These are phyloP conservation scores for Diaporthe aspalathi DNA, from an alignment of 2,329 filamentous ascomycete genomes.

Conservation along the genomic window DNA sequence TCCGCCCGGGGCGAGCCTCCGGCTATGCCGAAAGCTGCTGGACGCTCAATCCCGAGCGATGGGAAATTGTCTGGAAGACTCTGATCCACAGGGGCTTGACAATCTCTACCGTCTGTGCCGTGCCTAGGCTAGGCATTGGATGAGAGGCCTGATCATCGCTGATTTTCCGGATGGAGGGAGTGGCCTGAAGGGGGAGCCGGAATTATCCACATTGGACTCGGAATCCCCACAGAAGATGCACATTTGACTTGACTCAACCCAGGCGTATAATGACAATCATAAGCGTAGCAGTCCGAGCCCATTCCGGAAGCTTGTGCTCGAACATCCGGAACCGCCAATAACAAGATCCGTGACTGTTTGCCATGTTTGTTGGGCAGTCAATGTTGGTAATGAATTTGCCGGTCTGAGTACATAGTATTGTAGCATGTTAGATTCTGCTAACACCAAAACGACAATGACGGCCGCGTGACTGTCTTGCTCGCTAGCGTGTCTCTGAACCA, in stretches of 20 bases:
- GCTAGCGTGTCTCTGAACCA: neutral
- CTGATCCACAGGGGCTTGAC: slow-evolving; percentile 4
- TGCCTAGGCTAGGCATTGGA: slow-evolving; percentile 3
- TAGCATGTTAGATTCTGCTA: neutral
- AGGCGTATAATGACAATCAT: slow-evolving; percentile 14
- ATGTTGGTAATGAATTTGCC: neutral
- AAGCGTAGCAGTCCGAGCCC: slow-evolving; percentile 12
- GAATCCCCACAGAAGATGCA: neutral
- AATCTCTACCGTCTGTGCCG: slow-evolving; percentile 1
- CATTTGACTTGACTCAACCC: slow-evolving; percentile 24
- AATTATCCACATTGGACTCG: slow-evolving; percentile 3
- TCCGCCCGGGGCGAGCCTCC: neutral
- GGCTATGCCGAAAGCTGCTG: neutral
- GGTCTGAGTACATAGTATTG: neutral
- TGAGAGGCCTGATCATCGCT: neutral
- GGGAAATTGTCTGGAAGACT: slow-evolving; percentile 10
- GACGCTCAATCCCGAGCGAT: neutral
- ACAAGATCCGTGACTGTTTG: neutral
- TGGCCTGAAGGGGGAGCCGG: slow-evolving; percentile 17
- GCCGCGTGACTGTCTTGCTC: neutral
- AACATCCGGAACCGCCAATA: neutral
- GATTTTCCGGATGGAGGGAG: slow-evolving; percentile 1
- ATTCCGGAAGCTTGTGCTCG: neutral
- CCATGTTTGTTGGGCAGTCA: neutral
- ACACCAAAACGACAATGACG: neutral